phyloP scores from a whole-genome alignment of 495 filamentous ascomycete genomes.

The Aspergillus baeticus region DNA sequence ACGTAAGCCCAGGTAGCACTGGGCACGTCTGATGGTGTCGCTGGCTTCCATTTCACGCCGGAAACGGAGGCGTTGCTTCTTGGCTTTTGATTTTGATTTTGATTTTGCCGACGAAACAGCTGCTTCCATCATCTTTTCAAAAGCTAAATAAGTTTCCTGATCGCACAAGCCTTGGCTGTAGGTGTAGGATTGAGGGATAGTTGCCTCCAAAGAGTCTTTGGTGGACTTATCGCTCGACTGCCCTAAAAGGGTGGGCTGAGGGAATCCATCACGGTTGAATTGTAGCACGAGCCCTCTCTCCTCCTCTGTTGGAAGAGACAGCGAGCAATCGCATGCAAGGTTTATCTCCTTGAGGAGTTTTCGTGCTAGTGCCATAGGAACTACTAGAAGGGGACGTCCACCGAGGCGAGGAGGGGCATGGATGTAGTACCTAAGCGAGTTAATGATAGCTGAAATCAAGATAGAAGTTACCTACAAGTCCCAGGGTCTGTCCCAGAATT shows the following conservation, averaged over 20 bases:
- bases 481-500: conserved; percentile 63
- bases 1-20: conserved; percentile 69
- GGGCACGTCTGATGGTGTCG: conserved; percentile 54
- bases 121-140: conserved; percentile 47
- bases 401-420: conserved; percentile 44
- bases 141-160: conserved; percentile 36
- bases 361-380: conserved; percentile 62
- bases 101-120: conserved; percentile 38
- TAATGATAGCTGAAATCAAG: not conserved
- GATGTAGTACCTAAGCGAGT: conserved; percentile 61
- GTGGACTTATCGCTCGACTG: conserved; percentile 35
- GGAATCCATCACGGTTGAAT: conserved; percentile 56
- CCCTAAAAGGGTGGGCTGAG: conserved; percentile 65
- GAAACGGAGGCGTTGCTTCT: conserved; percentile 49
- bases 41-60: conserved; percentile 45
- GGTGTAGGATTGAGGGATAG: conserved; percentile 26
- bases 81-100: conserved; percentile 43
- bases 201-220: conserved; percentile 33
- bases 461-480: conserved; percentile 62
- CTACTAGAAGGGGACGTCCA: conserved; percentile 56
- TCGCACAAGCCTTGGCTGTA: conserved; percentile 17
- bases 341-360: conserved; percentile 61
- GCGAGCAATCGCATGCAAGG: conserved; percentile 35
- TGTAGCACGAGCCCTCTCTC: conserved; percentile 50
- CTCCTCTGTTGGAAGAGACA: conserved; percentile 50